Base-by-base conservation (phyloP, 2,329 filamentous ascomycete genomes). In the Colletotrichum cereale region DNA sequence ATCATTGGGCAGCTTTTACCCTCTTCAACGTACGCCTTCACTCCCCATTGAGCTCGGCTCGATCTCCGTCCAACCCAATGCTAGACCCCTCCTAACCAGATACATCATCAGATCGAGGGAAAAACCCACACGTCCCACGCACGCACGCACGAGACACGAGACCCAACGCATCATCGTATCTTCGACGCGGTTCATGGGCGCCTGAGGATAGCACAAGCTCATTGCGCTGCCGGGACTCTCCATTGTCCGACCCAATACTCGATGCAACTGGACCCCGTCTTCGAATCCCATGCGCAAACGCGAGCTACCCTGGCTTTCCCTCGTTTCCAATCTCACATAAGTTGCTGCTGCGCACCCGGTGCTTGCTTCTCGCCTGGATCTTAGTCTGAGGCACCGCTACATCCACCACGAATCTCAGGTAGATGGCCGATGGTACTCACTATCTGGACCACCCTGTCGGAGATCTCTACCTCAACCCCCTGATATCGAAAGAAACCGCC, bases 401-500 rank as follows among this genome's bases (percentile, higher is more conserved):
- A 34, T 48, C 63, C 67, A 63, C 72, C 70, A 62, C 81, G 80
- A 73, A 78, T 77, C 76, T 75, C 76, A 80, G 76, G 87, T 90
- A 89, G 86, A 90, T 91, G 89, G 90, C 90, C 84, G 89, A 92
- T 90, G 89, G 87, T 88, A 88, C 88, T 84, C 86, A 86, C 83
- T 90, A 90, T 84, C 82, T 85, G 82, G 86, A 88, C 84, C 87
- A 88, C 85, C 79, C 80, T 77, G 85, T 86, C 83, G 85, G 86
- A 83, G 88, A 87, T 80, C 86, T 87, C 80, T 88, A 88, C 82
- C 87, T 88, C 81, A 81, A 85, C 65, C 40, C 69, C 57, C 56
- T 73, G 62, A 55, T 66, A 73, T 52, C 70, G 31, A 70, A 71
- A 76, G 86, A 87, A 78, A 83, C 86, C 79, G 81, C 85, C 52